phyloP scores from a whole-genome alignment of 1,139 yeast species.

The Suhomyces bribrorum region DNA sequence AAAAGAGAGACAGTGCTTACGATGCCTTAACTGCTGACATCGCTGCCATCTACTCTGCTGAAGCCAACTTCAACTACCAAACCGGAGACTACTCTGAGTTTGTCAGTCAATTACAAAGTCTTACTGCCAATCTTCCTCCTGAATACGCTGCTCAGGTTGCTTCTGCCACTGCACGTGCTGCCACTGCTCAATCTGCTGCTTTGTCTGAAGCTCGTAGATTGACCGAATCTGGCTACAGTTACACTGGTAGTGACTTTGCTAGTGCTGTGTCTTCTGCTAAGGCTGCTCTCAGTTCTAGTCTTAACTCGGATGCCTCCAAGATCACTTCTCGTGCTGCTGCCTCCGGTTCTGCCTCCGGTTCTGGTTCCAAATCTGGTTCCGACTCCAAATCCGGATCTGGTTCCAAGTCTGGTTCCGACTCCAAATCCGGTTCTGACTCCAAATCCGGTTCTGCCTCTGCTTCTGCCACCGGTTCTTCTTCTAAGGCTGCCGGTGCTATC shows the following conservation, averaged over 20 bases:
- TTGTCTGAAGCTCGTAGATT: neutral
- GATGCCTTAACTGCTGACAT: conserved; percentile 1
- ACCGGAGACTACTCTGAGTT: neutral
- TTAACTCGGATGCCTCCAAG: neutral
- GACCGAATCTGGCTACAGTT: neutral
- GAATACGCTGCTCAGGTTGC: neutral
- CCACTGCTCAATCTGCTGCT: neutral
- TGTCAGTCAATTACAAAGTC: neutral
- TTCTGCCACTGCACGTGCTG: neutral
- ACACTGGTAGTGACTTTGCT: neutral
- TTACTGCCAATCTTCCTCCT: neutral
- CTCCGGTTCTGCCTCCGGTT: conserved; percentile 1
- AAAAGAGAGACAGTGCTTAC: neutral
- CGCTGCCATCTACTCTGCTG: neutral
- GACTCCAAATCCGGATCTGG: conserved; percentile 6
- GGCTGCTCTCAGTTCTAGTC: neutral
- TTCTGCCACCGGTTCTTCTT: conserved; percentile 8
- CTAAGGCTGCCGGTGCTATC: conserved; percentile 11
- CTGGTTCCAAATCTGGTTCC: conserved; percentile 1
- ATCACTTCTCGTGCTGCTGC: conserved; percentile 1
- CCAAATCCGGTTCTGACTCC: conserved; percentile 8
- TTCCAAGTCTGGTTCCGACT: conserved; percentile 4
- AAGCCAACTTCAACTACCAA: neutral
- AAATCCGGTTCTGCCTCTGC: conserved; percentile 2
- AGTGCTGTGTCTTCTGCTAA: neutral